These are phyloP conservation scores for Passalora sequoiae DNA, from an alignment of 2,329 filamentous ascomycete genomes.

Conservation along the genomic window DNA sequence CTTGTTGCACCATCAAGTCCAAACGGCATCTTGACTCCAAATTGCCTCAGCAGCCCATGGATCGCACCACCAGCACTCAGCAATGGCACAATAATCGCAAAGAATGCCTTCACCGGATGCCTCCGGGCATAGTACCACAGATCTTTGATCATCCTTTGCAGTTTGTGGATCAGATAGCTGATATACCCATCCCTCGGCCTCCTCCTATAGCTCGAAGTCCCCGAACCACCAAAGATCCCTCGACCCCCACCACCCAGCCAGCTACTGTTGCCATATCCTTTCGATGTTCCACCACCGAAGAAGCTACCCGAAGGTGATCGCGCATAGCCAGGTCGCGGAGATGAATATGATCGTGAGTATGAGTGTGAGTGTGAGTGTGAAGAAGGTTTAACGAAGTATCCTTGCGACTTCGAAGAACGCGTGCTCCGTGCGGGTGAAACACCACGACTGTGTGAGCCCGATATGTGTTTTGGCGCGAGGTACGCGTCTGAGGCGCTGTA, in stretches of 20 bases:
- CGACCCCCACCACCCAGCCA: conserved; percentile 15
- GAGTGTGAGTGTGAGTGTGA: conserved; percentile 9
- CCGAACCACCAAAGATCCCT: conserved; percentile 34
- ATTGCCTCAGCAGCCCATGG: conserved; percentile 67
- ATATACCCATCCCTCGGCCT: conserved; percentile 73
- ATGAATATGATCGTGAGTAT: conserved; percentile 9
- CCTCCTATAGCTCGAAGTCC: conserved; percentile 68
- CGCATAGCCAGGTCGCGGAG: conserved; percentile 10
- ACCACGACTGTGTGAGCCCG: conserved; percentile 14
- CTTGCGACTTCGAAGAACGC: conserved; percentile 9
- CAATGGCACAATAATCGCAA: conserved; percentile 81
- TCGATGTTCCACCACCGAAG: conserved; percentile 18
- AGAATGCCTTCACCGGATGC: conserved; percentile 83
- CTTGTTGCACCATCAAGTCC: conserved; percentile 30
- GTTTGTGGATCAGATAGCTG: conserved; percentile 64
- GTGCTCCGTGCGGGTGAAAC: conserved; percentile 22
- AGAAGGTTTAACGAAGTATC: conserved; percentile 27
- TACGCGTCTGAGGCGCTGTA: conserved; percentile 24
- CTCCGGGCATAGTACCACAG: conserved; percentile 74
- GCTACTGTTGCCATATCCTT: conserved; percentile 3
- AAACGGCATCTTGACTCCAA: conserved; percentile 74
- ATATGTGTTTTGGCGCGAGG: conserved; percentile 9
- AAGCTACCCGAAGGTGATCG: conserved; percentile 19
- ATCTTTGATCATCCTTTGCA: conserved; percentile 74
- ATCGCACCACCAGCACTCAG: conserved; percentile 73